Base-by-base conservation (phyloP, 23 red algal species). In the Agarophyton chilense region DNA sequence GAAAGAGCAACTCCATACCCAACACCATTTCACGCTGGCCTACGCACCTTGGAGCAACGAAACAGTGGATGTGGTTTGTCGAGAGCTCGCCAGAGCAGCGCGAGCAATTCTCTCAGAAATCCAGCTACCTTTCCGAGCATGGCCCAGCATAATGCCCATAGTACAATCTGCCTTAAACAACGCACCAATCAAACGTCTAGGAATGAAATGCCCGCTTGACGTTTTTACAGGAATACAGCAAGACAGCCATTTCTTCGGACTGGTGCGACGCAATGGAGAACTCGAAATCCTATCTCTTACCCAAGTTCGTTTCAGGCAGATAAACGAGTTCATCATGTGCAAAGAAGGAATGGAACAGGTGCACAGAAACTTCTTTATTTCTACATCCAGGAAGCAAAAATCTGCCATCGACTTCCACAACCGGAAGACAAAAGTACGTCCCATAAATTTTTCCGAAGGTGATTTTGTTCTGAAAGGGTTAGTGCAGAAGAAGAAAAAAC, bases 11-110 rank as follows among this genome's bases (percentile, higher is more conserved):
- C 6, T 49, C 9, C 5, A 49, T 19, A 8, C 11, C 36, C 16
- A 21, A 24, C 86, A 90, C 43, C 70, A 90, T 56, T 90, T 90
- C 43, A 78, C 86, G 1, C 32, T 62, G 16, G 86, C 86, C 38
- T 70, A 90, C 57, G 61, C 0, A 16, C 68, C 86, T 11, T 89
- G 84, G 84, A 51, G 25, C 10, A 89, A 89, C 50, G 50, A 67
- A 7, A 68, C 84, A 36, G 72, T 78, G 5, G 86, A 90, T 26
- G 26, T 66, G 5, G 65, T 90, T 28, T 68, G 0, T 39, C 0
- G 75, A 0, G 86, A 90, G 38, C 52, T 90, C 4, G 16, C 38
- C 31, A 35, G 25, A 31, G 36, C 72, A 3, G 32, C 72, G 4
- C 10, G 72, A 31, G 17, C 39, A n/a, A 7, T 77, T 5, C 51